Evolutionary conservation across 1,284 basidiomycete species (phyloP).

Genomic region (Pisolithus thermaeus): DNA sequence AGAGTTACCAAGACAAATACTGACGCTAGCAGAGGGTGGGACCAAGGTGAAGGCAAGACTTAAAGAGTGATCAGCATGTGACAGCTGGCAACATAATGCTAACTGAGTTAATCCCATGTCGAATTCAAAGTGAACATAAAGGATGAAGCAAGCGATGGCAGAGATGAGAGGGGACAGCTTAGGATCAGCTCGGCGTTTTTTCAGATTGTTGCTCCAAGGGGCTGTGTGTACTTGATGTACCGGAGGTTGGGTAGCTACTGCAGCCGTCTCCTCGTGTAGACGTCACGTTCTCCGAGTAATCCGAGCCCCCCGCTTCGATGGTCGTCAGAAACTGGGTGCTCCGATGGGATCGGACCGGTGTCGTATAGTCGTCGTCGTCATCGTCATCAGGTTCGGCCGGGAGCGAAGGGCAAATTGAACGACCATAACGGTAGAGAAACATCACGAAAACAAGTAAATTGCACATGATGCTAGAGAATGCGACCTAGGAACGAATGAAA

Average conservation of each 20-base stretch:
- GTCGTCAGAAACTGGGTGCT: background rate
- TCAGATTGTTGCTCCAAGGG: too few species aligned
- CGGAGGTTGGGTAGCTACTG: background rate
- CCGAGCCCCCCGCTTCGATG: background rate
- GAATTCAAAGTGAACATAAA: too few species aligned
- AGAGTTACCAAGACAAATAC: too few species aligned
- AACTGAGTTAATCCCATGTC: too few species aligned
- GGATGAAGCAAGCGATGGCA: too few species aligned
- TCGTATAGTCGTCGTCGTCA: conserved; percentile 1
- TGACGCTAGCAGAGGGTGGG: too few species aligned
- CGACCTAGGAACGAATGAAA: conserved; percentile 1
- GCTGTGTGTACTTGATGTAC: too few species aligned
- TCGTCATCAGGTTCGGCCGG: background rate
- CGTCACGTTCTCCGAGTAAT: background rate
- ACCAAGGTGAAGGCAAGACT: too few species aligned
- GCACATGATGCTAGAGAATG: conserved; percentile 19
- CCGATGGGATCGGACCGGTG: background rate
- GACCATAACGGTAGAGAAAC: conserved; percentile 11
- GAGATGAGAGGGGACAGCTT: too few species aligned
- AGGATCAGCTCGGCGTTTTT: too few species aligned
- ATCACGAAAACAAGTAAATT: conserved; percentile 25
- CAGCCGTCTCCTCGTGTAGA: background rate
- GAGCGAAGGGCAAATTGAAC: background rate
- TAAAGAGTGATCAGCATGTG: too few species aligned
- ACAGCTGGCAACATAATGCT: too few species aligned